Evolutionary conservation across 495 filamentous ascomycete species (phyloP).

Genomic region (Tetracladium setigerum): DNA sequence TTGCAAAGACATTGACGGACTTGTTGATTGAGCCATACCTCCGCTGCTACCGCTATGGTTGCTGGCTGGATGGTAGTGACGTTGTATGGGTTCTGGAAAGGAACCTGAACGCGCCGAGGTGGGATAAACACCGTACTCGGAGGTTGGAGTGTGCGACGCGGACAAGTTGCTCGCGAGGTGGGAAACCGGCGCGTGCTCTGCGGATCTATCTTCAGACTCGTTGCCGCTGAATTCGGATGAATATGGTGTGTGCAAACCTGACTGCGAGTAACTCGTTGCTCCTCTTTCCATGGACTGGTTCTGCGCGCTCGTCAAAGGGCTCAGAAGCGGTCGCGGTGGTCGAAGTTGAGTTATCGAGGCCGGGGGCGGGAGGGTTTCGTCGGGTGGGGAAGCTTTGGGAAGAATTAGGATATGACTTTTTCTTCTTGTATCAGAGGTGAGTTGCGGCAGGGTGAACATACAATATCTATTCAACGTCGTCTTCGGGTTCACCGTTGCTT

Average conservation of each 20-base stretch:
- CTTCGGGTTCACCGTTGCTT: no score
- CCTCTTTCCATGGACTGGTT: constrained; percentile 77
- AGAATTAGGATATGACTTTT: no score
- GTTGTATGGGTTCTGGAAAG: constrained; percentile 69
- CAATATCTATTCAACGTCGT: no score
- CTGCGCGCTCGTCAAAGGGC: constrained; percentile 22
- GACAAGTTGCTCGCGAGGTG: constrained; percentile 61
- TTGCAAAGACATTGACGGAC: constrained; percentile 83
- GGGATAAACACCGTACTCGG: constrained; percentile 79
- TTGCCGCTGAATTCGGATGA: constrained; percentile 58
- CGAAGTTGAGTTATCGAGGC: constrained; percentile 25
- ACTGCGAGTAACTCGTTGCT: constrained; percentile 90
- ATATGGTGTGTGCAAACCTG: constrained; percentile 92
- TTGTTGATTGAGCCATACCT: constrained; percentile 96
- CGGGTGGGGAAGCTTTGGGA: no score
- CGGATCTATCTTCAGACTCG: constrained; percentile 71
- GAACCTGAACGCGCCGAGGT: constrained; percentile 70
- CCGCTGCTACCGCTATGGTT: constrained; percentile 67
- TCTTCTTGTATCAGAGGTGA: no score
- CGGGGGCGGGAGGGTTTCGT: neutral
- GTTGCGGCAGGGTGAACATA: no score
- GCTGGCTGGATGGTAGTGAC: constrained; percentile 64
- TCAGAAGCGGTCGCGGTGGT: constrained; percentile 26
- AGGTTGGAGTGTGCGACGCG: constrained; percentile 74
- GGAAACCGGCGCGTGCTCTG: constrained; percentile 85